phyloP scores from a whole-genome alignment of 2,329 filamentous ascomycete genomes.

The Hirsutella rhossiliensis region DNA sequence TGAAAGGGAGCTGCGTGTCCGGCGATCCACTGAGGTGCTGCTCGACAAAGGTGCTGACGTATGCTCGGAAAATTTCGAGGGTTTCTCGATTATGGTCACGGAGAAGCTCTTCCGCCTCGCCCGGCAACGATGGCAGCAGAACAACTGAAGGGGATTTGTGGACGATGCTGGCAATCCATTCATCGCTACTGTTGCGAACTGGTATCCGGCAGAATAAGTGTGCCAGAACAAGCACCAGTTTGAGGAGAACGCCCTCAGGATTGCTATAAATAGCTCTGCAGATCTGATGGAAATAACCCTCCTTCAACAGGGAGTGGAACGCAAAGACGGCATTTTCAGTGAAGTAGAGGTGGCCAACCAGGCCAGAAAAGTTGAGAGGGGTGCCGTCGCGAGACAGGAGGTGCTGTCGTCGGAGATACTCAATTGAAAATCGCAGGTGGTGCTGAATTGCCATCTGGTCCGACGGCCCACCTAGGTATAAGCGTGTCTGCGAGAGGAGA shows the following conservation, averaged over 20 bases:
- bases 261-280: conserved; percentile 44
- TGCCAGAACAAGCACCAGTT: conserved; percentile 55
- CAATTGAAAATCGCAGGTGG: conserved; percentile 69
- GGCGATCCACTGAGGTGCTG: conserved; percentile 42
- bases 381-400: conserved; percentile 48
- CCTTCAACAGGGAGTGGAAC: conserved; percentile 61
- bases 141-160: conserved; percentile 51
- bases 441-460: conserved; percentile 60
- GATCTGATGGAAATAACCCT: conserved; percentile 54
- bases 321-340: conserved; percentile 66
- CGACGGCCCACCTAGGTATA: conserved; percentile 59
- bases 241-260: conserved; percentile 36
- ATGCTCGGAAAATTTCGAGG: conserved; percentile 52
- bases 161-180: conserved; percentile 34
- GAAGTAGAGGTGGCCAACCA: conserved; percentile 63
- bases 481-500: conserved; percentile 54
- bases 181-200: conserved; percentile 28
- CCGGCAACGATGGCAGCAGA: conserved; percentile 50
- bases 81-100: conserved; percentile 52
- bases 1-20: conserved; percentile 51
- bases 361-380: conserved; percentile 61
- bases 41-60: conserved; percentile 56
- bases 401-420: conserved; percentile 60
- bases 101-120: conserved; percentile 42
- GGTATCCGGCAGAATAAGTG: conserved; percentile 57